Evolutionary conservation across 768 basidiomycete species (phyloP), one percentile per base, ranked within the genome.

Genomic region (Tulasnella sp.): DNA sequence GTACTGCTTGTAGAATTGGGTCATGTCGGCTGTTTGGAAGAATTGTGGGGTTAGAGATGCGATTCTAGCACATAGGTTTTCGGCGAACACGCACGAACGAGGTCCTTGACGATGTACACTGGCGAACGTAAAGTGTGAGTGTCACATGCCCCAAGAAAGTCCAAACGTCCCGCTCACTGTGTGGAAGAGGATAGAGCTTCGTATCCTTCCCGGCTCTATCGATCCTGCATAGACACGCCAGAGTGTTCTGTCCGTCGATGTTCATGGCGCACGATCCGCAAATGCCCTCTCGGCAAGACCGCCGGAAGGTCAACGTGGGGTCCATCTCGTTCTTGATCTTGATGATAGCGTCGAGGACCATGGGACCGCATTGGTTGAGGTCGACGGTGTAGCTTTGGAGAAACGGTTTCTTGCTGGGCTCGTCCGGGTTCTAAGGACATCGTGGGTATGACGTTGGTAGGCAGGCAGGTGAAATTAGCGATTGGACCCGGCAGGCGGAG

Each of bases 211-310:
- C 77, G 19, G 81, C 84, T 76, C 94, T 85, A 82, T 96, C 93
- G 78, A 98, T 98, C 68, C 95, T 85, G 84, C 95, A 98, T 69
- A 98, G 84, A 82, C 97, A 99, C 11, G 96, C 95, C 74, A 99
- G 88, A 3, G 97, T 98, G 85, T 99, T 99, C 81, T 92, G 89
- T 68, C 96, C 96, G 79, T 98, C 89, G 79, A 99, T 91, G 84
- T 99, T 99, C 95, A 99, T 97, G 69, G 96, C 95, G 79, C 96
- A 98, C 5, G 93, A 95, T 42, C 96, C 96, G 78, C 96, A 99
- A 77, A 99, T 98, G 72, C 96, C 94, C 83, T 95, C 94, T 71
- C 94, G 82, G 83, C 94, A 96, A 22, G 90, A 92, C 47, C 94
- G 86, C 47, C 97, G 88, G 85, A 99, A 98, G 5, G 96, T 98